These are phyloP conservation scores for Syncephalastrum contaminatum DNA, from an alignment of 371 early-diverging fungal genomes.

Conservation along the genomic window DNA sequence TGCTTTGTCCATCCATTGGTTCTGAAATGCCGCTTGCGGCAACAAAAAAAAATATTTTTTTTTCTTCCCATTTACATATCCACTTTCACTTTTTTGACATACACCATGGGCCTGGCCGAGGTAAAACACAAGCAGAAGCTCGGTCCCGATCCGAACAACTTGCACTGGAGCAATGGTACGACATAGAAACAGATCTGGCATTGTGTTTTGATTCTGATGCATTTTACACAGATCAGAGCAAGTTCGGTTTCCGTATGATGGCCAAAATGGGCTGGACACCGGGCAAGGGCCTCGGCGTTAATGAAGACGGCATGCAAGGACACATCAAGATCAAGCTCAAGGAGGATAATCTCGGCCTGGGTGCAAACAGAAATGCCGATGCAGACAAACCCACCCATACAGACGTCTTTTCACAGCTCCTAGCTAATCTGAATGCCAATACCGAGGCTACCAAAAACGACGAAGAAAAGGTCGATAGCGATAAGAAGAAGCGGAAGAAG, in stretches of 20 bases:
- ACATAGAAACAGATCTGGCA: background rate
- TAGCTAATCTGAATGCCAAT: slow-evolving; percentile 71
- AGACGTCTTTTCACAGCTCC: slow-evolving; percentile 82
- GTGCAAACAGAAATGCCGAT: slow-evolving; percentile 80
- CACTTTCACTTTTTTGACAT: background rate
- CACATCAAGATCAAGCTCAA: slow-evolving; percentile 83
- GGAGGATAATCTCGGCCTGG: slow-evolving; percentile 82
- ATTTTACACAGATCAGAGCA: slow-evolving; percentile 63
- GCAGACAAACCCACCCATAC: slow-evolving; percentile 96
- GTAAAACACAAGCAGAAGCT: slow-evolving; percentile 80
- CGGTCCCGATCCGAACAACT: slow-evolving; percentile 91
- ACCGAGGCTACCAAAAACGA: slow-evolving; percentile 25
- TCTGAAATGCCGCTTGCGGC: no score
- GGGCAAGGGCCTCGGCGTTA: slow-evolving; percentile 90
- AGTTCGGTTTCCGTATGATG: slow-evolving; percentile 90
- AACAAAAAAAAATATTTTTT: background rate
- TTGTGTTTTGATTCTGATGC: background rate
- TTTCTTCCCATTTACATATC: background rate
- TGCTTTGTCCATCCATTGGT: no score
- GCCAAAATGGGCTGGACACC: slow-evolving; percentile 95
- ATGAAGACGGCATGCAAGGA: slow-evolving; percentile 78
- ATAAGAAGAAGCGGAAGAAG: slow-evolving; percentile 11
- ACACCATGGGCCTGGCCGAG: slow-evolving; percentile 80
- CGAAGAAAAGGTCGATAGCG: slow-evolving; percentile 20
- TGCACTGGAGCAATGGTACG: slow-evolving; percentile 83